phyloP scores from a whole-genome alignment of 2,329 filamentous ascomycete species.

The Xylariaceae sp. region DNA sequence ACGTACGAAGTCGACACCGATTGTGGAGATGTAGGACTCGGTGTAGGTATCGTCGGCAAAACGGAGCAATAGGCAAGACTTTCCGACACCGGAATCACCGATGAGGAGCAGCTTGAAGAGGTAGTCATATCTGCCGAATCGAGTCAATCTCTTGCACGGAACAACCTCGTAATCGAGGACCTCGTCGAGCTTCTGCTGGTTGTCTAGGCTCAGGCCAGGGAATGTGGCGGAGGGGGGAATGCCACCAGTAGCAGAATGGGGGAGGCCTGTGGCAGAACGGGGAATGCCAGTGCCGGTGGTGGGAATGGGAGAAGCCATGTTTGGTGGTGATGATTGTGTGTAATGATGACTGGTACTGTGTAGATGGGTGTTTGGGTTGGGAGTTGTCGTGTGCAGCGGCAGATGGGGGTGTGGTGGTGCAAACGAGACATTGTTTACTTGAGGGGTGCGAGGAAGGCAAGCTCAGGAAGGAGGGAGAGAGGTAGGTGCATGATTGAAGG shows the following conservation, averaged over 20 bases:
- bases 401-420: not conserved
- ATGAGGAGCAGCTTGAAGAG: constrained; percentile 99
- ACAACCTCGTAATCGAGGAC: too few relatives aligned
- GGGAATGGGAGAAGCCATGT: not conserved
- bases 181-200: constrained; percentile 21
- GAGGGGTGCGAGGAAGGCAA: not conserved
- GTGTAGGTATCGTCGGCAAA: constrained; percentile 99
- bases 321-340: not conserved
- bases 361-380: not conserved
- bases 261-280: constrained; percentile 8
- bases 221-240: too few relatives aligned
- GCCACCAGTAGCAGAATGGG: constrained; percentile 6
- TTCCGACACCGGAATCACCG: constrained; percentile 99
- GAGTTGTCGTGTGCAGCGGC: not conserved
- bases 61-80: constrained; percentile 96
- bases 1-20: constrained; percentile 97
- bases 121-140: constrained; percentile 85
- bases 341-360: too few relatives aligned
- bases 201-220: constrained; percentile 20
- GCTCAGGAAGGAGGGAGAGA: not conserved
- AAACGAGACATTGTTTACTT: too few relatives aligned
- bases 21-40: constrained; percentile 99
- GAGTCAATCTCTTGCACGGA: too few relatives aligned
- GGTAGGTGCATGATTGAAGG: not conserved
- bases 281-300: not conserved